Evolutionary conservation across 2,329 filamentous ascomycete species (phyloP).

Genomic region (Talaromyces albobiverticillius): DNA sequence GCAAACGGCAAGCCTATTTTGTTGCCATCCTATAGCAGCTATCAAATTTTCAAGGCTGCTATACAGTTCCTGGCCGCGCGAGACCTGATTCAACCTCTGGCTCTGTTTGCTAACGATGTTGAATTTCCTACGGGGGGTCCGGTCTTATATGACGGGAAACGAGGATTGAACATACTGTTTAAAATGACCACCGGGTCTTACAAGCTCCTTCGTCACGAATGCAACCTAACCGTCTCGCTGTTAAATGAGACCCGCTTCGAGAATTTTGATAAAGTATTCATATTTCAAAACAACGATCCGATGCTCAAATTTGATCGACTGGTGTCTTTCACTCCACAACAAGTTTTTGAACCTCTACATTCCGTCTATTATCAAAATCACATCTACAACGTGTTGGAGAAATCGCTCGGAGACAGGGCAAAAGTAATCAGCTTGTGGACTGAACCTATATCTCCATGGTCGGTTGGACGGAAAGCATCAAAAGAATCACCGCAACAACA

Average conservation of each 20-base stretch:
- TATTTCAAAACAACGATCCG: slow-evolving; percentile 55
- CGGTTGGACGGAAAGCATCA: slow-evolving; percentile 41
- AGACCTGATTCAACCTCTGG: slow-evolving; percentile 68
- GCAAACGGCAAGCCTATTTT: slow-evolving; percentile 69
- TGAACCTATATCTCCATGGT: slow-evolving; percentile 44
- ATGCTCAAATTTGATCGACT: slow-evolving; percentile 56
- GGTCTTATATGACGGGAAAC: slow-evolving; percentile 71
- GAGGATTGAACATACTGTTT: slow-evolving; percentile 77
- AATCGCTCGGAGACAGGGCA: slow-evolving; percentile 72
- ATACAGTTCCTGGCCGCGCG: slow-evolving; percentile 80
- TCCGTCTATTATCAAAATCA: slow-evolving; percentile 28
- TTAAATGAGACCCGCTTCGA: slow-evolving; percentile 71
- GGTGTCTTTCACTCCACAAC: slow-evolving; percentile 33
- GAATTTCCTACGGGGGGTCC: slow-evolving; percentile 53
- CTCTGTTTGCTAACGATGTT: slow-evolving; percentile 34
- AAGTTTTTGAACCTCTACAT: slow-evolving; percentile 25
- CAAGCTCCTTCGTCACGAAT: slow-evolving; percentile 67
- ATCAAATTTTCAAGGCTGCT: slow-evolving; percentile 90
- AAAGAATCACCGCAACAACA: slow-evolving; percentile 23
- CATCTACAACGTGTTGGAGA: slow-evolving; percentile 64
- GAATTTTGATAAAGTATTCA: slow-evolving; percentile 83
- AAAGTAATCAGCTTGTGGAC: slow-evolving; percentile 62
- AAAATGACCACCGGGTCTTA: slow-evolving; percentile 92
- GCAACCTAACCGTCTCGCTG: slow-evolving; percentile 69
- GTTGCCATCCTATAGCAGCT: slow-evolving; percentile 78